phyloP scores from a whole-genome alignment of 2,329 filamentous ascomycete species.

The Zasmidium citrigriseum region DNA sequence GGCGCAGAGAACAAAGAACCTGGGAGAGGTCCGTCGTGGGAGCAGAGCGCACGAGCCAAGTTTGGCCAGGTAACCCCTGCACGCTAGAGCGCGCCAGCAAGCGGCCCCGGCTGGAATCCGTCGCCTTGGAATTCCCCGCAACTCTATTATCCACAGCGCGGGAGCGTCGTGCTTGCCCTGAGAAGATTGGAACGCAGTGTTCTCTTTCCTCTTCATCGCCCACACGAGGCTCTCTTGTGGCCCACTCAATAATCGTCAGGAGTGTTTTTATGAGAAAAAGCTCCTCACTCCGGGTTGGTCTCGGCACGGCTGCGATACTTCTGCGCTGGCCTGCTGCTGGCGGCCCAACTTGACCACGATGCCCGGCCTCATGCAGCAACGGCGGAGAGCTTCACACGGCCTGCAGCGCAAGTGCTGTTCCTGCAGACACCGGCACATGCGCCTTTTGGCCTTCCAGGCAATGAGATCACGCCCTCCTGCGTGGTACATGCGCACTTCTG shows the following conservation, averaged over 20 bases:
- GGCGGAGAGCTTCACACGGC: background rate
- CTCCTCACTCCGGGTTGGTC: background rate
- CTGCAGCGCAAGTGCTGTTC: conserved; percentile 1
- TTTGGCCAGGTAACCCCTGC: background rate
- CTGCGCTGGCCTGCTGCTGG: background rate
- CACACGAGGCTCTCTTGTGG: background rate
- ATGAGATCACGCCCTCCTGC: conserved; percentile 3
- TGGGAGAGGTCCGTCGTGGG: no score
- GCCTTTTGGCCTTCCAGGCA: background rate
- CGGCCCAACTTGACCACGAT: background rate
- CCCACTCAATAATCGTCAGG: no score
- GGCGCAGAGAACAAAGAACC: background rate
- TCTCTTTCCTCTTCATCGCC: background rate
- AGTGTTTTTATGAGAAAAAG: no score
- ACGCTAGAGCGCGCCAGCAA: background rate
- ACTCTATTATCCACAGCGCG: background rate
- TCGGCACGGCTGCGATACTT: background rate
- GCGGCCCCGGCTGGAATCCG: background rate
- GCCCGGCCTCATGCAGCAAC: background rate
- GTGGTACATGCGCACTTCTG: conserved; percentile 1
- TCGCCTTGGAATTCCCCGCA: background rate
- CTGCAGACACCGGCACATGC: conserved; percentile 4
- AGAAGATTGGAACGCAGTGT: background rate
- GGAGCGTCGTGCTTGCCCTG: background rate
- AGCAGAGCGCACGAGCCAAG: background rate